phyloP scores from a whole-genome alignment of 148 eudicot species.

The Nyssa sinensis region DNA sequence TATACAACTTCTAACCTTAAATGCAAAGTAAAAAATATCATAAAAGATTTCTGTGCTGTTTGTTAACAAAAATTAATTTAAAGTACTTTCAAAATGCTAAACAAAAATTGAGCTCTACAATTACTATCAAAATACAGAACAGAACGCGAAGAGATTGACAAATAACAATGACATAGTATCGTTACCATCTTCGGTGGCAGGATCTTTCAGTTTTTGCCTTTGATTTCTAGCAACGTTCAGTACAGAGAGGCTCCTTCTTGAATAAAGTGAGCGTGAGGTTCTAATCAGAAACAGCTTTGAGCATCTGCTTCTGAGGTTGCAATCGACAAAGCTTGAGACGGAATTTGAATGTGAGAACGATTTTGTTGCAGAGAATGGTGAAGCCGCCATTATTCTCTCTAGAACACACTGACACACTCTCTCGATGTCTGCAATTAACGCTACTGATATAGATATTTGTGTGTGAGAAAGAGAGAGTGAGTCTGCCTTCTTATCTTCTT shows the following conservation, averaged over 20 bases:
- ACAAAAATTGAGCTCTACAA: neutral
- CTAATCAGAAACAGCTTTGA: neutral
- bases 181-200: constrained; percentile 9
- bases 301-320: neutral
- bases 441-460: neutral
- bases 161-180: neutral
- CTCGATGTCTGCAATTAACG: neutral
- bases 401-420: neutral
- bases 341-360: constrained; percentile 16
- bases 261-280: neutral
- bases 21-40: neutral
- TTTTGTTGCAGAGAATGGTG: constrained; percentile 1
- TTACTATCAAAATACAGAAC: neutral
- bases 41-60: neutral
- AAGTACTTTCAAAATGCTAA: no score
- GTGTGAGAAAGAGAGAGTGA: neutral
- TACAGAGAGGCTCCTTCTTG: neutral
- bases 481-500: neutral
- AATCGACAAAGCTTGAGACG: neutral
- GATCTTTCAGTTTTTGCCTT: neutral
- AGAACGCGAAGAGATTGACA: neutral
- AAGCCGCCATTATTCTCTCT: constrained; percentile 19
- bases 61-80: neutral
- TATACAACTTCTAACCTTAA: neutral
- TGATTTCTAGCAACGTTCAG: neutral